A percentile compares a stretch with the other conserved stretches of the same genome.
Evolutionary conservation across 768 basidiomycete genomes (phyloP).

Genomic region (Hypholoma sublateritium): DNA sequence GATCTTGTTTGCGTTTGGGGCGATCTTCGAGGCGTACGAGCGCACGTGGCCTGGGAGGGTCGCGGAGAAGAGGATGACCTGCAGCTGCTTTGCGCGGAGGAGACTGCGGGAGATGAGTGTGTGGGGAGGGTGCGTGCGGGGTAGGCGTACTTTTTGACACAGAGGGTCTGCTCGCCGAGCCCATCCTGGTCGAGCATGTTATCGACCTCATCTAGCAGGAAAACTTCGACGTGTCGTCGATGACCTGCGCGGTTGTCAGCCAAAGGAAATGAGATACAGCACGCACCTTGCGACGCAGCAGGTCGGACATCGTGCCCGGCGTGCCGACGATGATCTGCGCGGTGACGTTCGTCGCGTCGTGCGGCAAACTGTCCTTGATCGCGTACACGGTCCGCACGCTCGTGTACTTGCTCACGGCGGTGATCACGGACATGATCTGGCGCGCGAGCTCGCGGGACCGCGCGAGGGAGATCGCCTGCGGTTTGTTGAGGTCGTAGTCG

Average conservation of each 20-base stretch:
- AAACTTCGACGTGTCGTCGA: conserved; percentile 86
- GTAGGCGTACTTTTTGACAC: conserved; percentile 83
- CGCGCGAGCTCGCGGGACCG: conserved; percentile 96
- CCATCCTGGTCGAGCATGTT: conserved; percentile 98
- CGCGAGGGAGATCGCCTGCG: conserved; percentile 96
- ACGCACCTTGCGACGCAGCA: conserved; percentile 64
- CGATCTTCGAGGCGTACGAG: conserved; percentile 86
- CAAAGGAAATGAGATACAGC: background rate
- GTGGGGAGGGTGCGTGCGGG: background rate
- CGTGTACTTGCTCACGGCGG: conserved; percentile 94
- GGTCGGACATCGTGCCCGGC: conserved; percentile 91
- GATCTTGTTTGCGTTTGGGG: conserved; percentile 94
- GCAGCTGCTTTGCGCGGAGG: conserved; percentile 57
- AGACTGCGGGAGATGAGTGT: conserved; percentile 37
- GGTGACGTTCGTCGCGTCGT: conserved; percentile 56
- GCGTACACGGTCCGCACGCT: conserved; percentile 92
- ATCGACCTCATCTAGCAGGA: conserved; percentile 97
- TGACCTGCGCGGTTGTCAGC: conserved; percentile 34
- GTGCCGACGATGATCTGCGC: conserved; percentile 98
- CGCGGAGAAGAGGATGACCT: conserved; percentile 96
- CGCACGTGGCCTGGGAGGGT: conserved; percentile 96
- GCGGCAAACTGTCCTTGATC: conserved; percentile 83
- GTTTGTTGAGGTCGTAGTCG: conserved; percentile 77
- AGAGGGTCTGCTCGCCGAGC: conserved; percentile 88
- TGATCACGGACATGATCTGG: conserved; percentile 95